phyloP scores from a whole-genome alignment of 2,329 filamentous ascomycete genomes.

The Nigrograna mackinnonii region DNA sequence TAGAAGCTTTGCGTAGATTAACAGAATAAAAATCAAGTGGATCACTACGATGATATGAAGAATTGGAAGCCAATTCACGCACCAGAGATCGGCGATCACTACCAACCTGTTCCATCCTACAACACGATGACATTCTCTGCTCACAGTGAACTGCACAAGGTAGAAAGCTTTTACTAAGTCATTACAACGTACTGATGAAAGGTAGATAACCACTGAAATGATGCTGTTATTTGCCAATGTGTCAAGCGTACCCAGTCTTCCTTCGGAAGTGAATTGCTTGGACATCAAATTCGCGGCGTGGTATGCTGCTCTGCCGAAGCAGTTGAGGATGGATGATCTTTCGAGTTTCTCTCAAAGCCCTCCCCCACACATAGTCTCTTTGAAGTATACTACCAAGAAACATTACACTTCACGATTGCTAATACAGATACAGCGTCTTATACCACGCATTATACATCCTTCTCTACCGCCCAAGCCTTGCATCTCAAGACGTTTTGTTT shows the following conservation, averaged over 20 bases:
- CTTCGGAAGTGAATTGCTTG: not conserved
- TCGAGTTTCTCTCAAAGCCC: constrained; percentile 6
- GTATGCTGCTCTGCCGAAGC: not conserved
- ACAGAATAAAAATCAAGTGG: not conserved
- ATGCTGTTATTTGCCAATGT: not conserved
- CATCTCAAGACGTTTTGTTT: not conserved
- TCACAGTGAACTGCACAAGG: not conserved
- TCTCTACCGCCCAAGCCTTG: constrained; percentile 17
- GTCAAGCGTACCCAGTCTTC: not conserved
- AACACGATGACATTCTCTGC: not conserved
- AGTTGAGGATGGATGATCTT: constrained; percentile 2
- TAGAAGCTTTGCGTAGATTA: constrained; percentile 1
- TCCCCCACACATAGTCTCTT: constrained; percentile 18
- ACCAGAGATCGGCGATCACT: not conserved
- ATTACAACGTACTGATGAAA: not conserved
- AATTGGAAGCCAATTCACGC: not conserved
- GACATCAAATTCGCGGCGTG: not conserved
- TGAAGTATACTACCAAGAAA: constrained; percentile 7
- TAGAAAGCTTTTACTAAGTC: not conserved
- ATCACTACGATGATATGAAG: not conserved
- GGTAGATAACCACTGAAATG: not conserved
- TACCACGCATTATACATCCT: constrained; percentile 17
- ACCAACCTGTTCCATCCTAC: not conserved
- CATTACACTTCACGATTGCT: not conserved
- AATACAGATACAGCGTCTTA: constrained; percentile 4